Base-by-base conservation (phyloP, 2,329 filamentous ascomycete species). In the Trichoderma asperellum region DNA sequence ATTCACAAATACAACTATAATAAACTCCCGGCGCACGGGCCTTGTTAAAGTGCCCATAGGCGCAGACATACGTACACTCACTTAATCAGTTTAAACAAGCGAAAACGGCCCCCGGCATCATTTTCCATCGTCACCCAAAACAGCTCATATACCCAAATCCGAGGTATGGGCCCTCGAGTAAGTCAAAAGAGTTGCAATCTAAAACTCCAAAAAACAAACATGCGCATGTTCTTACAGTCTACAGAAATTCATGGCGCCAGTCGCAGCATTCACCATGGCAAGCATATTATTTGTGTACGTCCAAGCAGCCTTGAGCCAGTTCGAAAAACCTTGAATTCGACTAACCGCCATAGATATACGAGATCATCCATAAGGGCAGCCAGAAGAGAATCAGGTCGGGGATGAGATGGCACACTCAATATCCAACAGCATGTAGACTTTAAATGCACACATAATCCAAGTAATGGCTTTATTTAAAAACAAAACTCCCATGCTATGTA, bases 261-360 rank as follows among this genome's bases (percentile, higher is more conserved):
- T 60, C 16, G 58, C 58, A 43, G 58, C 58, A 21, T 60, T 60
- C 24, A 21, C 58, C 24, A 60, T 60, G 58, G 58, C 58, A 34
- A 60, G 58, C 58, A 11, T 60, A 32, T 60, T 60, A 47, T 60
- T 60, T 47, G 58, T 60, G 58, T 60, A 60, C 37, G 58, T 18
- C 18, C 58, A 47, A 47, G 37, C 58, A 47, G 37, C 43, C 35
- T 49, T 49, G 1, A 5, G 43, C 24, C 37, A 43, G 10, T 32
- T 60, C 10, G 3, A 10, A 47, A 47, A 47, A 21, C 37, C 16
- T 60, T 21, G 1, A 32, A 32, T 32, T 8, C 24, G 3, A 60
- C 58, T 60, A 60, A 60, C 58, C 58, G 37, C 18, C 27, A 47
- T 60, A 60, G 58, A 10, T 60, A 60, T 60, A 60, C 58, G 37